Conservation (phyloP, 306 rosid genomes). For the Corylus americana region DNA sequence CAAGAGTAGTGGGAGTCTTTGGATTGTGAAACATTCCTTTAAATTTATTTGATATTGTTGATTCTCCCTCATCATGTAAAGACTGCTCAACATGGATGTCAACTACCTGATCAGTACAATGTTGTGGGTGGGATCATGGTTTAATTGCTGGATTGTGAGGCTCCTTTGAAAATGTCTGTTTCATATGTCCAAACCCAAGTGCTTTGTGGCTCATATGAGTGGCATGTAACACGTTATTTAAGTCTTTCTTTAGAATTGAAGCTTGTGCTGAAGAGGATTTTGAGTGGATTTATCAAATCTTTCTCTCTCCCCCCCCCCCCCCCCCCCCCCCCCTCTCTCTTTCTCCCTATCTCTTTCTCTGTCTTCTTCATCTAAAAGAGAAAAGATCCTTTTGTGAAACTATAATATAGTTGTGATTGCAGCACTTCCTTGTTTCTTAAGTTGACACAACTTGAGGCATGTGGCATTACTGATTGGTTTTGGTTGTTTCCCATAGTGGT, state of each 20-base stretch:
- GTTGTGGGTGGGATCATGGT: background rate
- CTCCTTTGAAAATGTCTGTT: background rate
- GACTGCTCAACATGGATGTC: constrained; percentile 2
- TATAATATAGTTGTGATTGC: background rate
- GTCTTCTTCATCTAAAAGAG: too few relatives aligned
- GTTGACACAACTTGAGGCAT: background rate
- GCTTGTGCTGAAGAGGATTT: background rate
- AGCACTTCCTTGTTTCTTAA: background rate
- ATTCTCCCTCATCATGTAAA: background rate
- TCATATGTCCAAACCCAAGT: background rate
- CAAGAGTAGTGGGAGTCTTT: background rate
- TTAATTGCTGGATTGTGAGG: background rate
- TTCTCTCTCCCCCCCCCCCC: background rate
- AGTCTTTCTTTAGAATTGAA: background rate
- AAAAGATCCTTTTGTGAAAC: too few relatives aligned
- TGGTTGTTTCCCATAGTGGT: too few relatives aligned
- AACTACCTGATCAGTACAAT: background rate
- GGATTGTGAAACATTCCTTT: background rate
- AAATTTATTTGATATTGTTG: background rate
- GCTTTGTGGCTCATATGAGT: background rate
- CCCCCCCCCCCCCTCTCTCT: background rate
- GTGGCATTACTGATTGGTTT: too few relatives aligned
- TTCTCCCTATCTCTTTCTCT: too few relatives aligned
- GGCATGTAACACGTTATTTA: background rate
- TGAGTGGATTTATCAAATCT: background rate